A percentile compares a stretch with the other conserved stretches of the same genome.
Conservation (phyloP, 2,329 filamentous ascomycete species). For the Chaetomiaceae sp. region DNA sequence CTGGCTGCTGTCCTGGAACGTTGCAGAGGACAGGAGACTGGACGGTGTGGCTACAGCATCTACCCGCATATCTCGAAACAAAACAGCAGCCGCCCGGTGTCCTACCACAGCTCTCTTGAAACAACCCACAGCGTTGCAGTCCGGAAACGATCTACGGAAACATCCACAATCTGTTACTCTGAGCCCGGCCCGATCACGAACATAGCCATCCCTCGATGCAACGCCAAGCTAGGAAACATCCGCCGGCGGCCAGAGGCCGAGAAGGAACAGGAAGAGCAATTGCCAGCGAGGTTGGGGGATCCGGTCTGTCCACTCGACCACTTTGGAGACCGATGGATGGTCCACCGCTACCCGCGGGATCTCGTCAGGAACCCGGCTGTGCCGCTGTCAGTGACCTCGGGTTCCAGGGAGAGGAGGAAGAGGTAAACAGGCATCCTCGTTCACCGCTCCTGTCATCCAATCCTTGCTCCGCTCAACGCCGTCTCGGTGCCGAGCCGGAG, state of each 20-base stretch:
- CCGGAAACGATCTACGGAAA: not conserved
- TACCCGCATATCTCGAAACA: not conserved
- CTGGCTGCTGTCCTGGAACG: not conserved
- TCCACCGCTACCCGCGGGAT: not conserved
- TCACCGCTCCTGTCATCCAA: not conserved
- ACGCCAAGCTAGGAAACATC: not conserved
- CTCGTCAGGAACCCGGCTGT: not conserved
- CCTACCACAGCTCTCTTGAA: not conserved
- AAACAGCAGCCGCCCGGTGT: not conserved
- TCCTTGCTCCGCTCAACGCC: no score
- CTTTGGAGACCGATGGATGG: not conserved
- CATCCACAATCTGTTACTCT: not conserved
- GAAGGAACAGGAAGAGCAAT: not conserved
- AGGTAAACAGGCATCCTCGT: not conserved
- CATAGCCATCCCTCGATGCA: not conserved
- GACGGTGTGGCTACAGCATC: not conserved
- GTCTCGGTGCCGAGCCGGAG: no score
- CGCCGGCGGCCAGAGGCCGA: not conserved
- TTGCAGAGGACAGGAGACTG: not conserved
- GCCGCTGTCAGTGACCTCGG: no score
- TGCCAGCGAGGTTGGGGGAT: not conserved
- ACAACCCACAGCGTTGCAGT: not conserved
- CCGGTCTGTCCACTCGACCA: not conserved
- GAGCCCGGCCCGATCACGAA: conserved; percentile 6
- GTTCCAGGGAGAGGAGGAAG: not conserved